Evolutionary conservation across 106 monocot genomes (phyloP).

Genomic region (Ottelia alismoides): DNA sequence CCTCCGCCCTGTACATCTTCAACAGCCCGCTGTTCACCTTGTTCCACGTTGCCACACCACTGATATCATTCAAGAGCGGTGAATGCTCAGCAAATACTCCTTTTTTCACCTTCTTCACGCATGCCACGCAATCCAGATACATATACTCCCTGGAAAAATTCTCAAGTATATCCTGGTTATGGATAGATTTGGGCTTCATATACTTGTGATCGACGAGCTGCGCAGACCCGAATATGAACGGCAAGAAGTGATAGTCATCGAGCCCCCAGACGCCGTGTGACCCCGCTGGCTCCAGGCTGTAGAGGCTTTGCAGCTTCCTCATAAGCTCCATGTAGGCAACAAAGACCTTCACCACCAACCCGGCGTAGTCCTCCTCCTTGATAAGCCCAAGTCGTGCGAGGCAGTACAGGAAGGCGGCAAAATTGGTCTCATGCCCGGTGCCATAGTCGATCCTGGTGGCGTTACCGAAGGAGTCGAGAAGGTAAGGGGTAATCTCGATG

Average conservation of each 20-base stretch:
- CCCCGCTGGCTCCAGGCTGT: no score
- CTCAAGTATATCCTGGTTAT: no score
- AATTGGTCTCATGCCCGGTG: constrained; percentile 84
- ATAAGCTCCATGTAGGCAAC: constrained; percentile 45
- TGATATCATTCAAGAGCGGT: no score
- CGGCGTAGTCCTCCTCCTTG: constrained; percentile 51
- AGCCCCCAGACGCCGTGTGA: no score
- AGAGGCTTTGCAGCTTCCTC: constrained; percentile 56
- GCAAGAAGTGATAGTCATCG: no score
- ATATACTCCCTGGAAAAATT: constrained; percentile 69
- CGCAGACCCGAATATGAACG: no score
- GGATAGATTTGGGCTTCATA: constrained; percentile 92
- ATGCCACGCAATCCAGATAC: constrained; percentile 52
- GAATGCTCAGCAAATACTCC: no score
- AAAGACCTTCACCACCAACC: constrained; percentile 47
- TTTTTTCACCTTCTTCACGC: no score
- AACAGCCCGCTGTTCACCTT: no score
- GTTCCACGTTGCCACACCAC: no score
- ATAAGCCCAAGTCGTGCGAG: constrained; percentile 57
- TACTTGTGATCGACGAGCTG: constrained; percentile 88
- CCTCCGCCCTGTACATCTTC: no score
- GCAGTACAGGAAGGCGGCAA: constrained; percentile 71
- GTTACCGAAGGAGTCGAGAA: constrained; percentile 82
- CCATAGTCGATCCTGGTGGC: constrained; percentile 68
- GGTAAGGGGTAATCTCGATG: constrained; percentile 53